Evolutionary conservation across 305 asterid species (phyloP), one percentile per base, ranked within the genome.

Genomic region (Caryopteris hybrid): DNA sequence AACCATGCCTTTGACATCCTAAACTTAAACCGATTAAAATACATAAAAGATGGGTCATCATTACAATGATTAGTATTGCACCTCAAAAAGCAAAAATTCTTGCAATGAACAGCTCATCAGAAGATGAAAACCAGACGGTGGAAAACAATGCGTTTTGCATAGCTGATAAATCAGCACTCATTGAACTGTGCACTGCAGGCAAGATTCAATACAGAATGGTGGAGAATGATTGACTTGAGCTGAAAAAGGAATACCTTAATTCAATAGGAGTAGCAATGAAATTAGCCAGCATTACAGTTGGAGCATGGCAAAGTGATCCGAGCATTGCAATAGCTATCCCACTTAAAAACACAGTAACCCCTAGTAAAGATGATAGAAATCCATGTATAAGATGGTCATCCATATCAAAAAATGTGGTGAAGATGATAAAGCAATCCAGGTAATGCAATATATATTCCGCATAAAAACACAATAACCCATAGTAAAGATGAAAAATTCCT

Each of bases 281-380:
- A 75, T 93, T 90, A 20, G 97, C 83, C 70, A 90, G 80, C 96
- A 93, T 88, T 38, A 93, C 91, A 34, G 96, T 93, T 27, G 98
- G 97, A 71, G 98, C 96, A 78, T 93, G 91, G 47, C 89, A 86
- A 50, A 56, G 75, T 53, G 94, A 75, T 75, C 97, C 85, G 34
- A 88, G 91, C 33, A 84, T 21, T 13, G 91, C 96, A 73, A 88
- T 85, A 61, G 95, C 95, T 72, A 88, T 29, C 50, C 94, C 96
- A 31, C 98, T 90, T 12, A 90, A 81, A 64, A 93, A 85, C 47
- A 93, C 89, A 6, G 96, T 80, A 46, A 93, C 91, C 66, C 95
- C 97, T 93, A 70, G 50, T 22, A 73, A 84, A 79, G 66, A 54
- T 27, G 41, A 80, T n/a, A 38, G 23, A 57, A 68, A 68, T 55